Percentiles rank a stretch among this genome's conserved stretches.
Evolutionary conservation across 2,329 filamentous ascomycete species (phyloP).

Genomic region (Calonectria pteridis): DNA sequence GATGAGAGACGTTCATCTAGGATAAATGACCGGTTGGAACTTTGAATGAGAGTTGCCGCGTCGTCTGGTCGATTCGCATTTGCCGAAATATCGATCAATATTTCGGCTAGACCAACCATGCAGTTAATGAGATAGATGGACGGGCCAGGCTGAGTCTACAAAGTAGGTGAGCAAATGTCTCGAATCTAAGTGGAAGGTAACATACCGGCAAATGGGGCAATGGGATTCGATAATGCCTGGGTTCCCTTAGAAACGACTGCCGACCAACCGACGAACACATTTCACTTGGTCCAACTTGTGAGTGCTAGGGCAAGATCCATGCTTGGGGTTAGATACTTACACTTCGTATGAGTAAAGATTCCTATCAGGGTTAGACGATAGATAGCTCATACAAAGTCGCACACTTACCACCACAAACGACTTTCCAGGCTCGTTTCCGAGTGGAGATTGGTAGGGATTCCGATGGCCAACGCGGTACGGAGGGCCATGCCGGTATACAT

Average conservation of each 20-base stretch:
- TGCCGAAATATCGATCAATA: slow-evolving; percentile 14
- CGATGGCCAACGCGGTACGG: slow-evolving; percentile 23
- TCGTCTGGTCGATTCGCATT: slow-evolving; percentile 19
- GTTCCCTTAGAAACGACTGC: slow-evolving; percentile 13
- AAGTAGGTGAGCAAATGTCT: neutral
- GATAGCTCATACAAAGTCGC: neutral
- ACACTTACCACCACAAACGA: slow-evolving; percentile 20
- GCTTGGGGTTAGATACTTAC: neutral
- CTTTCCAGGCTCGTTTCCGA: slow-evolving; percentile 9
- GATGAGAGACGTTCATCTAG: slow-evolving; percentile 15
- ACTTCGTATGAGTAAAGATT: slow-evolving; percentile 23
- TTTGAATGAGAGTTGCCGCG: neutral
- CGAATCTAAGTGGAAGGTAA: neutral
- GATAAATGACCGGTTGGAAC: neutral
- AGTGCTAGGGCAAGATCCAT: neutral
- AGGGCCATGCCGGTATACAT: slow-evolving; percentile 28
- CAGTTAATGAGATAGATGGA: slow-evolving; percentile 16
- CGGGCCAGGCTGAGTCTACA: neutral
- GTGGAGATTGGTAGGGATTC: slow-evolving; percentile 15
- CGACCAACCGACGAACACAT: slow-evolving; percentile 25
- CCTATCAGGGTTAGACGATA: neutral
- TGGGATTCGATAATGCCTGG: slow-evolving; percentile 15
- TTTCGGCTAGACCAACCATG: slow-evolving; percentile 25
- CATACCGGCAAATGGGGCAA: neutral
- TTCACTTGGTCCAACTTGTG: slow-evolving; percentile 7